Percentiles rank a stretch among this genome's conserved stretches.
phyloP scores from a whole-genome alignment of 192 early-diverging fungal species.

The Bifiguratus adelaidae region DNA sequence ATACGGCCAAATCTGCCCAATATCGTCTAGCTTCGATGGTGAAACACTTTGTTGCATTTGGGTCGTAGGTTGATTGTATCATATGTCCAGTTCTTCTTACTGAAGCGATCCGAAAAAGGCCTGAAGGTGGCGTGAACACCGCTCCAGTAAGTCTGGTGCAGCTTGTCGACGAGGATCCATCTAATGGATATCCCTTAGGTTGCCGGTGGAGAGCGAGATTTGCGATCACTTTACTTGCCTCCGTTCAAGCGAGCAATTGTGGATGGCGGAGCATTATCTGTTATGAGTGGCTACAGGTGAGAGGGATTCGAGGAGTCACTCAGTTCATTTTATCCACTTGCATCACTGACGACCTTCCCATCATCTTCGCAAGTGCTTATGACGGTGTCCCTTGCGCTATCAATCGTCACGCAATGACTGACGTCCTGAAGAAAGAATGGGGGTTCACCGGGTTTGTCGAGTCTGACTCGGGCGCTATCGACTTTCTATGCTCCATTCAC shows the following conservation, averaged over 20 bases:
- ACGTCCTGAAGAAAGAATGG: conserved; percentile 3
- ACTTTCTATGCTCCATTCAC: conserved; percentile 1
- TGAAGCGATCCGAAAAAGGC: neutral
- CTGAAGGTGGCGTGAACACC: neutral
- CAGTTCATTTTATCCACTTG: neutral
- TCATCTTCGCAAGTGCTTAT: neutral
- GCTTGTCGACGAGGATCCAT: no score
- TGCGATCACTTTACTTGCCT: conserved; percentile 5
- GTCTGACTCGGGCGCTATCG: conserved; percentile 4
- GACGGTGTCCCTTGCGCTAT: conserved; percentile 3
- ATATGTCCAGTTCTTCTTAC: neutral
- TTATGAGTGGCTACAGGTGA: conserved; percentile 4
- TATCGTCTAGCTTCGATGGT: conserved; percentile 1
- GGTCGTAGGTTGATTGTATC: neutral
- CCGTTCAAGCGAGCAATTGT: conserved; percentile 3
- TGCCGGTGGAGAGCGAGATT: conserved; percentile 6
- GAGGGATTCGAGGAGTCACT: neutral
- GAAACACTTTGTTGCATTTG: conserved; percentile 4
- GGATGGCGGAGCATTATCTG: neutral
- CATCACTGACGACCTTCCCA: neutral
- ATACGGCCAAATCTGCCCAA: neutral
- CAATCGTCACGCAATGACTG: neutral
- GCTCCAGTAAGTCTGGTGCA: neutral
- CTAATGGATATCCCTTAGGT: neutral
- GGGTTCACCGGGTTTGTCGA: neutral